Conservation (phyloP, 2,329 filamentous ascomycete genomes). For the Tolypocladium nubicola region DNA sequence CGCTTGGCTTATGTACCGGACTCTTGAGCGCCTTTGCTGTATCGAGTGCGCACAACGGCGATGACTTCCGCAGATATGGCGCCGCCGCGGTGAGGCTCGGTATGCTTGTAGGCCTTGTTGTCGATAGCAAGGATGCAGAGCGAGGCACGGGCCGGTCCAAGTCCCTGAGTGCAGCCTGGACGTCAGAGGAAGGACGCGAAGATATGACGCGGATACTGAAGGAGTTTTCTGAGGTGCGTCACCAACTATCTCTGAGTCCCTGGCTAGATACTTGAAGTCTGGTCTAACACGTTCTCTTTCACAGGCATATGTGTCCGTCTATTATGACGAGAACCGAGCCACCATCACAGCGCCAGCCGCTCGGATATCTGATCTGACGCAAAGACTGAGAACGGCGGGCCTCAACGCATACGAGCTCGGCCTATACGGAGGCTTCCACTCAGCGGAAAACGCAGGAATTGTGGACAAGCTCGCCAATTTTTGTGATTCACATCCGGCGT, state of each 20-base stretch:
- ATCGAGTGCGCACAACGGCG: slow-evolving; percentile 13
- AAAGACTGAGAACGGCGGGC: slow-evolving; percentile 3
- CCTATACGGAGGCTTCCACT: background rate
- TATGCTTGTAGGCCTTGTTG: slow-evolving; percentile 24
- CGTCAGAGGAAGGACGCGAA: background rate
- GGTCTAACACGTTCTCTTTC: background rate
- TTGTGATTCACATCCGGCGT: slow-evolving; percentile 11
- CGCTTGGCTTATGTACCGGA: slow-evolving; percentile 27
- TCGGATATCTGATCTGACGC: slow-evolving; percentile 5
- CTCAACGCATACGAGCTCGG: background rate
- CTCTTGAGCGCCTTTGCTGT: slow-evolving; percentile 26
- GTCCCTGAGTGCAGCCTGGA: background rate
- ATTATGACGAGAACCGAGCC: slow-evolving; percentile 23
- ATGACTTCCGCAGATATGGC: slow-evolving; percentile 21
- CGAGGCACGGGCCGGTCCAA: background rate
- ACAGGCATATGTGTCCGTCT: slow-evolving; percentile 25
- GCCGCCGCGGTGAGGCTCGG: slow-evolving; percentile 26
- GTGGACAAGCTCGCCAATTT: slow-evolving; percentile 5
- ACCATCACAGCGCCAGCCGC: slow-evolving; percentile 20
- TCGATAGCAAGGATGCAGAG: slow-evolving; percentile 20
- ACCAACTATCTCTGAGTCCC: too few relatives aligned
- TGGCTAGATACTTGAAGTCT: too few relatives aligned
- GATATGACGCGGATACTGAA: background rate
- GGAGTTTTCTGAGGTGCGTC: background rate
- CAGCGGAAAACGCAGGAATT: background rate